phyloP scores from a whole-genome alignment of 768 basidiomycete genomes.

The Kwoniella mangroviensis region DNA sequence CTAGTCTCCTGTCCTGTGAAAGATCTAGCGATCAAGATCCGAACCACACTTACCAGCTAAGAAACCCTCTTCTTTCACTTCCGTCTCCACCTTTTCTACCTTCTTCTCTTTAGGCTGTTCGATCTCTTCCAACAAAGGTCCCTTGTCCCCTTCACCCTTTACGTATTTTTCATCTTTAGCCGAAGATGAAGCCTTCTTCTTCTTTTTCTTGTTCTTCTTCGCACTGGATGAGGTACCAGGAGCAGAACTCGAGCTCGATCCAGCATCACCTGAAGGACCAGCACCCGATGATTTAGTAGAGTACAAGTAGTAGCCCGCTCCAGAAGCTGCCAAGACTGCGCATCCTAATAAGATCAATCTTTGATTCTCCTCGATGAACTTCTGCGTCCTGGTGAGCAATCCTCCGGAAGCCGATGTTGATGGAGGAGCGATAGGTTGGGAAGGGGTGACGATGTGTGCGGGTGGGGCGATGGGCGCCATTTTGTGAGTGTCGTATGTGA shows the following conservation, averaged over 20 bases:
- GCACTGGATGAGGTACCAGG: slow-evolving; percentile 12
- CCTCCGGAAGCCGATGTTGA: slow-evolving; percentile 19
- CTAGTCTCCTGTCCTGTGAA: background rate
- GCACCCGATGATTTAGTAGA: slow-evolving; percentile 18
- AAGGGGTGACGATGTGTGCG: slow-evolving; percentile 16
- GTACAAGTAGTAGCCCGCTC: slow-evolving; percentile 72
- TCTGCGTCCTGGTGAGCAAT: slow-evolving; percentile 43
- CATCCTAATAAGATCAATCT: slow-evolving; percentile 74
- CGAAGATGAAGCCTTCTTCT: slow-evolving; percentile 60
- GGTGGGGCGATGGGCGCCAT: slow-evolving; percentile 33
- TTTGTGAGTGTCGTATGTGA: background rate
- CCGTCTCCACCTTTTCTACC: slow-evolving; percentile 28
- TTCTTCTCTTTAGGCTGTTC: slow-evolving; percentile 18
- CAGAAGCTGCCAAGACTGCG: slow-evolving; percentile 70
- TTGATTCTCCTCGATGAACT: slow-evolving; percentile 68
- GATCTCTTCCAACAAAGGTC: slow-evolving; percentile 78
- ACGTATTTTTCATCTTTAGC: slow-evolving; percentile 55
- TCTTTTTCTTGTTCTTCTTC: slow-evolving; percentile 66
- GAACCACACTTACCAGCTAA: slow-evolving; percentile 34
- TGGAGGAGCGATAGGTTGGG: slow-evolving; percentile 11
- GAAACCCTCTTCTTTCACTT: slow-evolving; percentile 23
- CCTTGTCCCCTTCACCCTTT: slow-evolving; percentile 59
- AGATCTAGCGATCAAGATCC: background rate
- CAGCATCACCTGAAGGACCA: slow-evolving; percentile 24
- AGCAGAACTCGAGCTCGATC: slow-evolving; percentile 17